These are phyloP conservation scores for Rhizophagus clarus DNA, from an alignment of 192 early-diverging fungal species.

Conservation along the genomic window DNA sequence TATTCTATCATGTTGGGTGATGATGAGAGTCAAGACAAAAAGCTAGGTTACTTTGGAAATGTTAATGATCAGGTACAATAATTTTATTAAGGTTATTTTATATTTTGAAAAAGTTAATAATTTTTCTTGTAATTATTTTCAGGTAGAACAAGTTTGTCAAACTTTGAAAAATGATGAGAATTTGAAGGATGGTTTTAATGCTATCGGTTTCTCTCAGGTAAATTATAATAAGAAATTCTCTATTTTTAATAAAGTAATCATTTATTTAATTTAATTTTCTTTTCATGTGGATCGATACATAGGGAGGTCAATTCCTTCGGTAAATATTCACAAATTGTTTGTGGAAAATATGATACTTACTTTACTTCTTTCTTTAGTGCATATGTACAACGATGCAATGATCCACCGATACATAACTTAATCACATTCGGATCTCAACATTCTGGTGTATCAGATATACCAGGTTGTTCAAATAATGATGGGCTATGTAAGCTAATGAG, in stretches of 20 bases:
- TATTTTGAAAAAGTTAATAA: neutral
- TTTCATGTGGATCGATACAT: neutral
- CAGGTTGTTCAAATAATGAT: conserved; percentile 65
- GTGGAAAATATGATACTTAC: neutral
- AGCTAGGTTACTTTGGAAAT: conserved; percentile 85
- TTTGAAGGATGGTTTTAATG: conserved; percentile 80
- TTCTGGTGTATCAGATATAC: conserved; percentile 76
- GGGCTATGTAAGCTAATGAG: conserved; percentile 74
- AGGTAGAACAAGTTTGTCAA: conserved; percentile 78
- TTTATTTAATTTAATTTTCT: conserved; percentile 11
- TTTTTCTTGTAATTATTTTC: neutral
- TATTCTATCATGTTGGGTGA: conserved; percentile 74
- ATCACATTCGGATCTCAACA: conserved; percentile 91
- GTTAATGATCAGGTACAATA: conserved; percentile 68
- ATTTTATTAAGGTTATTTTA: neutral
- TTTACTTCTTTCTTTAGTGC: conserved; percentile 57
- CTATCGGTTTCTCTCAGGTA: conserved; percentile 90
- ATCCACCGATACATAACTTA: conserved; percentile 70
- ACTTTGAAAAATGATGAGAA: conserved; percentile 59
- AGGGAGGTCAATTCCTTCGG: conserved; percentile 49
- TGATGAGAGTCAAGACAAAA: conserved; percentile 68
- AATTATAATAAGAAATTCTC: neutral
- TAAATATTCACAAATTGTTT: neutral
- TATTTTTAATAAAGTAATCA: neutral
- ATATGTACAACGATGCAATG: conserved; percentile 82